Conservation (phyloP, 768 basidiomycete species). For the Termitomyces sp. region DNA sequence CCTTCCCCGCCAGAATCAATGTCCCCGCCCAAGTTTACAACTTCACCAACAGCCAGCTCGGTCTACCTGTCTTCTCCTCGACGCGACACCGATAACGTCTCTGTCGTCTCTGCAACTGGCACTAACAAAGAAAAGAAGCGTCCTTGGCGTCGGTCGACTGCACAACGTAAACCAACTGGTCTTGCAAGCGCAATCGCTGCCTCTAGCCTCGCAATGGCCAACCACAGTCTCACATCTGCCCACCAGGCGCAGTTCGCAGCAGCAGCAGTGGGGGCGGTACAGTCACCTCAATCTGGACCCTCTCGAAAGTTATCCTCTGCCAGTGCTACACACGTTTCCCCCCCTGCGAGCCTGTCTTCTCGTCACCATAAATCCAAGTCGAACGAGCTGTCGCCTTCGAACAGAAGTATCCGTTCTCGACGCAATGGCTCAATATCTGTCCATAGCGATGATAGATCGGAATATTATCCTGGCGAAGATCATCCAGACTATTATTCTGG, state of each 20-base stretch:
- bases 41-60: conserved; percentile 15
- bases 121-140: conserved; percentile 33
- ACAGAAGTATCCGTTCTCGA: conserved; percentile 17
- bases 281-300: conserved; percentile 1
- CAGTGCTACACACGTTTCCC: conserved; percentile 21
- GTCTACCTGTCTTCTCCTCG: conserved; percentile 12
- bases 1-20: conserved; percentile 5
- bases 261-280: conserved; percentile 21
- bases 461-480: conserved; percentile 26
- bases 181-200: conserved; percentile 69
- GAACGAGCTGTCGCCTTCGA: conserved; percentile 30
- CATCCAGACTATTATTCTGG: conserved; percentile 36
- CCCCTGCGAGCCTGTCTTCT: conserved; percentile 23
- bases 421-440: conserved; percentile 19
- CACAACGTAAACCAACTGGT: conserved; percentile 47
- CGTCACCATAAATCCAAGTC: conserved; percentile 25
- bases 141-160: conserved; percentile 38
- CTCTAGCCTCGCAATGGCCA: conserved; percentile 64
- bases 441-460: conserved; percentile 29
- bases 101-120: conserved; percentile 21
- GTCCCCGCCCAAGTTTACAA: conserved; percentile 11
- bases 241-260: conserved; percentile 38
- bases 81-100: conserved; percentile 20
- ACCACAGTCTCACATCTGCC: conserved; percentile 46
- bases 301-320: conserved; percentile 10